Conservation (phyloP, 306 rosid species). For the Boehmeria nivea region DNA sequence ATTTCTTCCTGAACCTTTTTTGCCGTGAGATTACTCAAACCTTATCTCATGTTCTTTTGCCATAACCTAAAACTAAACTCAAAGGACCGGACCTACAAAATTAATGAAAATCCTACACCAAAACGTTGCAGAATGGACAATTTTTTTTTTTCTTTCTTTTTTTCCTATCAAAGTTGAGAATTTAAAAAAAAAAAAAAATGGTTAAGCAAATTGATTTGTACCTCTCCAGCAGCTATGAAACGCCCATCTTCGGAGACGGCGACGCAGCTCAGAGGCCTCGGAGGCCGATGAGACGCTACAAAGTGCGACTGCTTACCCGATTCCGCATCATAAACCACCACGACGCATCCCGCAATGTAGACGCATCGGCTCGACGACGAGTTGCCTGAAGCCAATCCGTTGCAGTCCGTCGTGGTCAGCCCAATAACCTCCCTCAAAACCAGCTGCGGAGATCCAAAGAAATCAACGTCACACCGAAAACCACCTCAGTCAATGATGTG, state of each 20-base stretch:
- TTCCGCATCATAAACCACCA: slow-evolving; percentile 47
- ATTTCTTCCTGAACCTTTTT: too few relatives aligned
- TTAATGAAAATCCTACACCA: too few relatives aligned
- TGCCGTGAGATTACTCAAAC: too few relatives aligned
- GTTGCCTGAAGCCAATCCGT: slow-evolving; percentile 59
- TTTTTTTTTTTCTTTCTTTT: too few relatives aligned
- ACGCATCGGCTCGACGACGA: slow-evolving; percentile 42
- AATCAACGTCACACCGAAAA: too few relatives aligned
- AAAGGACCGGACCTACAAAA: too few relatives aligned
- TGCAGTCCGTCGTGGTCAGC: slow-evolving; percentile 47
- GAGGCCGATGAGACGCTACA: slow-evolving; percentile 50
- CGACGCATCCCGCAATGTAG: slow-evolving; percentile 64
- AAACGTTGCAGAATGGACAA: too few relatives aligned
- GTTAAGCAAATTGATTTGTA: slow-evolving; percentile 10
- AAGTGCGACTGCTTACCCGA: slow-evolving; percentile 56
- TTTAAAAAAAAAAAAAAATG: background rate
- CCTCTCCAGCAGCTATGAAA: slow-evolving; percentile 76
- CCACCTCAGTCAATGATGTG: background rate
- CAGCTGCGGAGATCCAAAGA: slow-evolving; percentile 31
- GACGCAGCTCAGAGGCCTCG: slow-evolving; percentile 61
- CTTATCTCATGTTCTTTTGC: too few relatives aligned
- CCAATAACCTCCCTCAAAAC: slow-evolving; percentile 68
- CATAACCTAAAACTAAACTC: too few relatives aligned
- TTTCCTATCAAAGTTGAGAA: too few relatives aligned
- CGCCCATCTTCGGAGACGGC: slow-evolving; percentile 59